Evolutionary conservation across 2,329 filamentous ascomycete genomes (phyloP), one percentile per base, ranked within the genome.

Genomic region (Cyphellophora attinorum): DNA sequence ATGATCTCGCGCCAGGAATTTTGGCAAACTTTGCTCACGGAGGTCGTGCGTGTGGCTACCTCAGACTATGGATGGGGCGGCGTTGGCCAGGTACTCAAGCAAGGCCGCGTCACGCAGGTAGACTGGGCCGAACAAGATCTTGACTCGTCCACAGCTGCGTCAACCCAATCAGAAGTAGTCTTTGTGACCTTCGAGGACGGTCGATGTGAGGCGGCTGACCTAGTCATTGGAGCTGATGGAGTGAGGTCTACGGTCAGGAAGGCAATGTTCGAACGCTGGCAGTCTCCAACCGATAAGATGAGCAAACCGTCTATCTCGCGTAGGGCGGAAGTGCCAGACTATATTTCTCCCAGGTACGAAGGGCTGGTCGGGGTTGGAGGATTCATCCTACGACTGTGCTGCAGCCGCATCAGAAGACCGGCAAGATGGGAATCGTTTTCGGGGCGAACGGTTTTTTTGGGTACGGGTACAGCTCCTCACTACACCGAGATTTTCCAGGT

Each of bases 361-460:
- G 60, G 60, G 12, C 48, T 65, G 11, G 55, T 60, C 3, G 63
- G 65, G 6, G 54, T 69, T n/a, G 64, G 65, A 13, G 62, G 64
- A 10, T 65, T 68, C 38, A 41, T 65, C 50, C 56, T n/a, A 40
- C 46, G 6, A 40, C 52, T 0, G 35, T 54, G 2, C 47, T 66
- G 38, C 53, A 12, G 32, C 39, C 10, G 44, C n/a, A 54, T 18
- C 33, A 47, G 16, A 30, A 48, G 6, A 40, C 51, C 11, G 58
- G 57, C 4, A 51, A 52, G 1, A 63, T 67, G 56, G 56, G 54
- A 25, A 54, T 69, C 29, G 51, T 60, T 0, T 67, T 67, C 37
- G 65, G 67, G 2, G 54, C 59, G 1, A 66, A 65, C 33, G 67
- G 67, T 0, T 70, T 69, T 45, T 70, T 70, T 41, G 67, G 67